Percentiles rank a stretch among this genome's conserved stretches.
Evolutionary conservation across 1,284 basidiomycete genomes (phyloP).

Genomic region (Ustilago tritici): DNA sequence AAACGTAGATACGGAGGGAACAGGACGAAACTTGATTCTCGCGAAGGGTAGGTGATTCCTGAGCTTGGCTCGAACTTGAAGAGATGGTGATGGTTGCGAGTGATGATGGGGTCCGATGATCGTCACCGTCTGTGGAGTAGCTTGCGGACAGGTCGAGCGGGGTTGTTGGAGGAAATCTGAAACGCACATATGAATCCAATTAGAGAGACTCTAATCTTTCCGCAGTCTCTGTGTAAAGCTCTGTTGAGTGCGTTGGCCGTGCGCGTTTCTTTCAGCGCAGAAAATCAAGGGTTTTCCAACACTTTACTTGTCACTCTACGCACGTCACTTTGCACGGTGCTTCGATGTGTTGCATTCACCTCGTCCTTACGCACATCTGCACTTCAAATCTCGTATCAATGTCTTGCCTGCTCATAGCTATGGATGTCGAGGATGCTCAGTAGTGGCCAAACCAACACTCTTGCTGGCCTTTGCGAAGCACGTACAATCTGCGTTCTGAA

Average conservation of each 20-base stretch:
- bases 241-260: background rate
- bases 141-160: conserved; percentile 1
- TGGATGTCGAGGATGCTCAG: no score
- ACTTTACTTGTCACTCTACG: background rate
- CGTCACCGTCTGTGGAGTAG: conserved; percentile 1
- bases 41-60: background rate
- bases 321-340: conserved; percentile 29
- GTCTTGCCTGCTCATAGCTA: background rate
- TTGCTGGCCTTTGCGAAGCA: no score
- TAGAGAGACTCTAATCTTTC: background rate
- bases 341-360: conserved; percentile 20
- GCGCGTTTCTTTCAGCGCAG: conserved; percentile 1
- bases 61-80: background rate
- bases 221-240: background rate
- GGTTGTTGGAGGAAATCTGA: conserved; percentile 1
- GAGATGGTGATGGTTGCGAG: background rate
- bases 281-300: conserved; percentile 4
- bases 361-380: background rate
- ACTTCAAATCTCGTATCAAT: background rate
- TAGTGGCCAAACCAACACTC: no score
- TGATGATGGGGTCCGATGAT: background rate
- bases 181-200: conserved; percentile 8
- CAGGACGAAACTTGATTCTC: background rate
- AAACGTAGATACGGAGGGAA: background rate
- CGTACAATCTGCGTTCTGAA: background rate